These are phyloP conservation scores for Penicillium cataractarum DNA, from an alignment of 495 filamentous ascomycete genomes.

Conservation along the genomic window DNA sequence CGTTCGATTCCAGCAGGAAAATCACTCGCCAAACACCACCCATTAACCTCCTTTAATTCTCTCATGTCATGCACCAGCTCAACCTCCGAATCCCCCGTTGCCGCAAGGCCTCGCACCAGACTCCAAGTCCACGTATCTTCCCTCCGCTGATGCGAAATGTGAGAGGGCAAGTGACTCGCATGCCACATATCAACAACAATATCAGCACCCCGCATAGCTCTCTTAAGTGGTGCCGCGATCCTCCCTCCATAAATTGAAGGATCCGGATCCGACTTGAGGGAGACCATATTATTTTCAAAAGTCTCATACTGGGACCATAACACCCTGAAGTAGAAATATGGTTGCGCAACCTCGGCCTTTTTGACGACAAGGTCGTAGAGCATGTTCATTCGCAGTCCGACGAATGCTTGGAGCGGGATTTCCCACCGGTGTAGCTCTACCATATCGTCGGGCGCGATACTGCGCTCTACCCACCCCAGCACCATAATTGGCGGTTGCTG, in stretches of 20 bases:
- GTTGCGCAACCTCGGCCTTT: not conserved
- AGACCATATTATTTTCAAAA: not conserved
- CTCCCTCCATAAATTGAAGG: not conserved
- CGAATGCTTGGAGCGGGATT: slow-evolving; percentile 4
- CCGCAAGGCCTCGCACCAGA: not conserved
- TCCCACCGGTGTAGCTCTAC: slow-evolving; percentile 4
- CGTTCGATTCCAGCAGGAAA: not conserved
- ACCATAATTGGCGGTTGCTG: not conserved
- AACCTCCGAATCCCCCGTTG: not conserved
- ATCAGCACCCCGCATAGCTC: slow-evolving; percentile 5
- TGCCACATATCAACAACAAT: slow-evolving; percentile 8
- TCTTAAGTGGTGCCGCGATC: not conserved
- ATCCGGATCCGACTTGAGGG: not conserved
- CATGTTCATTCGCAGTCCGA: slow-evolving; percentile 6
- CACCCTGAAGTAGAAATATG: slow-evolving; percentile 12
- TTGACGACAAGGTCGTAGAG: slow-evolving; percentile 9
- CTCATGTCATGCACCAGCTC: slow-evolving; percentile 2
- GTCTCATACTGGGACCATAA: not conserved
- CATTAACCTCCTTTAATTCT: slow-evolving; percentile 6
- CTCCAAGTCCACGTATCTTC: slow-evolving; percentile 8
- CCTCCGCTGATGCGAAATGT: not conserved
- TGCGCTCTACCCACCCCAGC: slow-evolving; percentile 10
- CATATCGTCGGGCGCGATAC: not conserved
- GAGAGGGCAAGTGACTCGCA: not conserved
- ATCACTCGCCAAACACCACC: not conserved